phyloP scores from a whole-genome alignment of 257 asterid species.

The Hygrophila difformis region DNA sequence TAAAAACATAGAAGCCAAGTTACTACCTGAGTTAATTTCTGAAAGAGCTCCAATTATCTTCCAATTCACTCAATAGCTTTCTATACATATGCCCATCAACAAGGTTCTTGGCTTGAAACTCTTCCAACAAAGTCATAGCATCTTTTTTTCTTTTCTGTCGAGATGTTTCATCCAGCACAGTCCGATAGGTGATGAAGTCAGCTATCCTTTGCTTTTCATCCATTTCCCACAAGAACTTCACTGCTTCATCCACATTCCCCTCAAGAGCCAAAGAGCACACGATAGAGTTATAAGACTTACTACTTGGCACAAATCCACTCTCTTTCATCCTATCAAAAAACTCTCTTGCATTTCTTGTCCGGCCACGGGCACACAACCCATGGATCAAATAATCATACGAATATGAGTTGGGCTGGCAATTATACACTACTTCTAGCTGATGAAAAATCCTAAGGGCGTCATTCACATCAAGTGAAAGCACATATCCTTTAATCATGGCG shows the following conservation, averaged over 20 bases:
- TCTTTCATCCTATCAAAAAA: conserved; percentile 64
- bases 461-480: conserved; percentile 78
- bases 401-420: conserved; percentile 62
- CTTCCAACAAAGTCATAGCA: conserved; percentile 47
- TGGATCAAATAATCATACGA: conserved; percentile 79
- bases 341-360: conserved; percentile 69
- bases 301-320: conserved; percentile 66
- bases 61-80: conserved; percentile 45
- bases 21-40: too few species aligned
- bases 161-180: conserved; percentile 65
- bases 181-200: conserved; percentile 64
- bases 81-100: conserved; percentile 37
- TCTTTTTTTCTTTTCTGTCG: conserved; percentile 38
- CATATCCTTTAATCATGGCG: conserved; percentile 89
- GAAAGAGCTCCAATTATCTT: too few species aligned
- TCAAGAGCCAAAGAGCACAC: conserved; percentile 76
- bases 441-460: conserved; percentile 90
- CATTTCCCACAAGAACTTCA: conserved; percentile 76
- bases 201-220: conserved; percentile 39
- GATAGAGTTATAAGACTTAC: conserved; percentile 75
- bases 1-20: too few species aligned
- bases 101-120: conserved; percentile 46
- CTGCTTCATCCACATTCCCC: conserved; percentile 79
- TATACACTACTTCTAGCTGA: conserved; percentile 70
- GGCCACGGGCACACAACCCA: conserved; percentile 85